Conservation (phyloP, 306 rosid genomes). For the Prunus mira region DNA sequence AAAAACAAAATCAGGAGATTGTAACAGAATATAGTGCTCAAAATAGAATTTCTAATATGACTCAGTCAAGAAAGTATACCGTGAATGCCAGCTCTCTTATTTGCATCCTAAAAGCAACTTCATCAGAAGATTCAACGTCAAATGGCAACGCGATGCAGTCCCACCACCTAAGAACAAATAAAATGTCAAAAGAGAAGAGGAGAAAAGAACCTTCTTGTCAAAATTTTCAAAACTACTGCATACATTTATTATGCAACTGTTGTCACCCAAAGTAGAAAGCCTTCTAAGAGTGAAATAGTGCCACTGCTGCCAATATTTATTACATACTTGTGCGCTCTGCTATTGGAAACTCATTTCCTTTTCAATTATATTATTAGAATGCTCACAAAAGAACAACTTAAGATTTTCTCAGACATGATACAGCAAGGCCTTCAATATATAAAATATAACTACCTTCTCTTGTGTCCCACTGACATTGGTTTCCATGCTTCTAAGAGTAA, state of each 20-base stretch:
- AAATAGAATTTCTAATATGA: neutral
- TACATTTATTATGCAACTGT: neutral
- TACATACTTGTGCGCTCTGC: neutral
- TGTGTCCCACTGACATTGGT: slow-evolving; percentile 88
- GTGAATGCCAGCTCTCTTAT: slow-evolving; percentile 74
- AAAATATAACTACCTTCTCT: slow-evolving; percentile 59
- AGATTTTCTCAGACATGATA: neutral
- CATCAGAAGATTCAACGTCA: slow-evolving; percentile 72
- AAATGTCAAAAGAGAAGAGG: neutral
- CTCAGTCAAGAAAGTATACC: slow-evolving; percentile 49
- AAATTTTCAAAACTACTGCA: neutral
- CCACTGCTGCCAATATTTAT: neutral
- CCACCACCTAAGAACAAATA: slow-evolving; percentile 81
- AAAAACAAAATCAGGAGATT: neutral
- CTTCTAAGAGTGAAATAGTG: neutral
- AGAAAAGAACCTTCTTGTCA: neutral
- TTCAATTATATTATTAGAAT: neutral
- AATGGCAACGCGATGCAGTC: slow-evolving; percentile 88
- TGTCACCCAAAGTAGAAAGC: neutral
- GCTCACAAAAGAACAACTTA: neutral
- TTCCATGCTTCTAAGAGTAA: slow-evolving; percentile 85
- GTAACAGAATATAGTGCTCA: neutral
- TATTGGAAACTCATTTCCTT: neutral
- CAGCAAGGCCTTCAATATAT: neutral
- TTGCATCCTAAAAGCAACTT: slow-evolving; percentile 70